Evolutionary conservation across 148 eudicot genomes (phyloP).

Genomic region (Suaeda aralocaspica): DNA sequence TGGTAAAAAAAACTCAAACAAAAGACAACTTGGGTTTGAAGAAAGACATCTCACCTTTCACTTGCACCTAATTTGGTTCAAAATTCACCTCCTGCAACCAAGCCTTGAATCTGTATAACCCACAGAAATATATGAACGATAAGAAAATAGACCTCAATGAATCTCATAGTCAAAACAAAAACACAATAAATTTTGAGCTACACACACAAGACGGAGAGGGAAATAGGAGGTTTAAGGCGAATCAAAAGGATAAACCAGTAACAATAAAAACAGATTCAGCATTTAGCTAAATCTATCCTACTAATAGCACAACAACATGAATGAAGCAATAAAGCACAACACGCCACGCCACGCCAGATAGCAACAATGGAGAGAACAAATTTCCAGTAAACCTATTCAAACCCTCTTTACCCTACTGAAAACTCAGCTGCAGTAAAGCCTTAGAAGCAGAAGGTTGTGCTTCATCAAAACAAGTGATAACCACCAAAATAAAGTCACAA

Average conservation of each 20-base stretch:
- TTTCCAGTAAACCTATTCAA: background rate
- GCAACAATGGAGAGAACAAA: background rate
- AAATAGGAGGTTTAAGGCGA: background rate
- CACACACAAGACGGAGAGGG: background rate
- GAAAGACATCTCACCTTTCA: background rate
- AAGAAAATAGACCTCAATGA: background rate
- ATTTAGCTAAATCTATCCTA: background rate
- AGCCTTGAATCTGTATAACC: slow-evolving; percentile 2
- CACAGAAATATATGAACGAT: too few relatives aligned
- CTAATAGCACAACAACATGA: too few relatives aligned
- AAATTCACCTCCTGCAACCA: background rate
- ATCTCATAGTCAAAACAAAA: background rate
- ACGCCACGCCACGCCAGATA: background rate
- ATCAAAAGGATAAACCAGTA: background rate
- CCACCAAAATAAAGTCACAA: too few relatives aligned
- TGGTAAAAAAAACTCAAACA: too few relatives aligned
- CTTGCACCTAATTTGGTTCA: background rate
- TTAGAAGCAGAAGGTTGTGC: too few relatives aligned
- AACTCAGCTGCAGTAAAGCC: too few relatives aligned
- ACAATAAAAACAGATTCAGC: background rate
- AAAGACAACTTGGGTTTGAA: too few relatives aligned
- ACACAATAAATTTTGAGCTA: background rate
- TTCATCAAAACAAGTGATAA: too few relatives aligned
- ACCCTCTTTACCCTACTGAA: too few relatives aligned
- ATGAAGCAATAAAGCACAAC: too few relatives aligned